Evolutionary conservation across 331 rosid species (phyloP), one percentile per base, ranked within the genome.

Genomic region (Malus hybrid): DNA sequence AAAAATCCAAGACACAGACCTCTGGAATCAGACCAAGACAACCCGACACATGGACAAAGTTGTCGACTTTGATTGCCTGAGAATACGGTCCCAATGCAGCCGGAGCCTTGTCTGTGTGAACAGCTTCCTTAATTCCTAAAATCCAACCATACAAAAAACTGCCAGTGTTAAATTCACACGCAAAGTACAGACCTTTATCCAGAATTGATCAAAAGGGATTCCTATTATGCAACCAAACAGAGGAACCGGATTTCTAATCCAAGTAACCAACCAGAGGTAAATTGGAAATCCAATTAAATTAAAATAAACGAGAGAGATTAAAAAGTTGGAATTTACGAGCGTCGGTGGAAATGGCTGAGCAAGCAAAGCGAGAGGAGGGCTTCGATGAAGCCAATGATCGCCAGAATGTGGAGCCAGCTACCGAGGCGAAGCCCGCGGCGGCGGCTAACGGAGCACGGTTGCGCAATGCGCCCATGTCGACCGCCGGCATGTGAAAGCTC

Each of bases 21-120:
- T 92, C 89, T 8, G 97, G 97, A 76, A 84, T 73, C 72, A 92
- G 90, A 29, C 97, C 97, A 64, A 92, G 91, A 68, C 83, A 87
- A 16, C 97, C 97, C 19, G 97, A 92, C 39, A 92, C 88, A 75
- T 81, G 88, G 29, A 92, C 82, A 57, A 84, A 82, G 81, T 92
- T 88, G 82, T 87, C 80, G 80, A 88, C 82, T 87, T 90, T 90
- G 79, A 87, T 90, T 56, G 93, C 97, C 79, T 92, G 97, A 53
- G 97, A 92, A 79, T 92, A 92, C 10, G 94, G 96, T 0, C 97
- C 97, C 82, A 92, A 74, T 28, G 97, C 96, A 0, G 94, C 96
- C 0, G 94, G 97, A 55, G 97, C 97, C 70, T 82, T 87, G 42
- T 88, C 91, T 16, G 93, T 86, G 55, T 85, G 77, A 74, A 92